Evolutionary conservation across 2,329 filamentous ascomycete genomes (phyloP), one percentile per base, ranked within the genome.

Genomic region (Pyrenophora tritici-repentis): DNA sequence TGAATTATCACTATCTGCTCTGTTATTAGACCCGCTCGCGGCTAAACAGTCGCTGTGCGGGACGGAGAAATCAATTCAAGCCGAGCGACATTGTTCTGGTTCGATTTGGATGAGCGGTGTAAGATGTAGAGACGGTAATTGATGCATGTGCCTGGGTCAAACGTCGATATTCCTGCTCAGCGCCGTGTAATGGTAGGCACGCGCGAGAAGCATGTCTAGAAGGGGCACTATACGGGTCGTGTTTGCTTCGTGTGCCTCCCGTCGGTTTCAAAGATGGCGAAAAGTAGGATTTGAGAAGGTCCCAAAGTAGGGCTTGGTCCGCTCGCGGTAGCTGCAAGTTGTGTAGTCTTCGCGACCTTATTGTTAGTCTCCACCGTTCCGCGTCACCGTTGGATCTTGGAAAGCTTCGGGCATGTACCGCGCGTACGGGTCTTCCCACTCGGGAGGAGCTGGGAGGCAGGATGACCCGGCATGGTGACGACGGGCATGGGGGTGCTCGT

Each of bases 321-420:
- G 39, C 31, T 40, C 16, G 37, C 37, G 22, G 34, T 38, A 45
- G 29, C 34, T 34, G 32, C 35, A 42, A 26, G 31, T 24, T 26
- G 39, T 47, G 33, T 38, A 8, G 16, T 41, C 38, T 43, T 48
- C 24, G 29, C 39, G 38, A 42, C 12, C 10, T 43, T 20, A 20
- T 32, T 35, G n/a, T 42, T 22, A 1, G 33, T 36, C 44, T 48
- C 44, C 39, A 48, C 49, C 17, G 43, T 35, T 29, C 34, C 40
- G 49, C 43, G 43, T 52, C 39, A 48, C 44, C 34, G 49, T 52
- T 52, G 40, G 26, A 48, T 52, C 14, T 46, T 10, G 29, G 22
- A 18, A 24, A 20, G 2, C 29, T 29, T 31, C 22, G 45, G 26
- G 35, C 26, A 32, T 42, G 20, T 26, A n/a, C 38, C 43, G 36